Evolutionary conservation across 75 land plant genomes (phyloP).

Genomic region (Cryptomeria japonica): DNA sequence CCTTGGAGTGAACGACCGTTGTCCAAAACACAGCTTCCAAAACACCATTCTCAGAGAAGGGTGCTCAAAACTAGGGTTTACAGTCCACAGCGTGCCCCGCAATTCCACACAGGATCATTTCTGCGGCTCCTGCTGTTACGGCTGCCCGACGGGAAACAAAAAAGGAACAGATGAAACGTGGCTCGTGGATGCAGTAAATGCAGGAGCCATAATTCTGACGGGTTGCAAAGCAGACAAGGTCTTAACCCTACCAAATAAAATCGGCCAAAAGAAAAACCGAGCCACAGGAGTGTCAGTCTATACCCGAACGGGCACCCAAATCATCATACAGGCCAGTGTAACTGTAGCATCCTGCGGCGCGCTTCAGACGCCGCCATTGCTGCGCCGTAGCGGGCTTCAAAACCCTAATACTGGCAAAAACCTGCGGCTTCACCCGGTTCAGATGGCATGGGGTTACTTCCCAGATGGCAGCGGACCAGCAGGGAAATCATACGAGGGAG

Average conservation of each 20-base stretch:
- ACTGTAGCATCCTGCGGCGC: conserved; percentile 78
- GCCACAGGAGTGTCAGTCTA: conserved; percentile 53
- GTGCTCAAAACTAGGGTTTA: conserved; percentile 65
- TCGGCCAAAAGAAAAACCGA: conserved; percentile 1
- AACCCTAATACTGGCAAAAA: conserved; percentile 79
- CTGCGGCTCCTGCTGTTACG: conserved; percentile 81
- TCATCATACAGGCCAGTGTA: conserved; percentile 51
- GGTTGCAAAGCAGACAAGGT: conserved; percentile 65
- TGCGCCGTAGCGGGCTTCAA: conserved; percentile 68
- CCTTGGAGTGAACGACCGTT: conserved; percentile 56
- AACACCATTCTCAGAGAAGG: conserved; percentile 70
- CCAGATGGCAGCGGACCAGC: conserved; percentile 41
- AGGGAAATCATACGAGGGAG: conserved; percentile 68
- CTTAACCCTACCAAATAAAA: conserved; percentile 18
- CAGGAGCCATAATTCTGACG: conserved; percentile 69
- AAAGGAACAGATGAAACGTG: conserved; percentile 75
- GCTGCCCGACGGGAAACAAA: conserved; percentile 74
- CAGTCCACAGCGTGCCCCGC: conserved; percentile 52
- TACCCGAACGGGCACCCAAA: conserved; percentile 6
- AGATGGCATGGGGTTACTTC: conserved; percentile 83
- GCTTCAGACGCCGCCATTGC: conserved; percentile 64
- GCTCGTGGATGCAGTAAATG: conserved; percentile 78
- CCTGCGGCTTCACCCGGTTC: conserved; percentile 81
- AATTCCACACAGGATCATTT: conserved; percentile 66
- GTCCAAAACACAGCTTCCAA: conserved; percentile 65